Evolutionary conservation across 805 yeast species (phyloP).

Genomic region (Candida namnaoensis): DNA sequence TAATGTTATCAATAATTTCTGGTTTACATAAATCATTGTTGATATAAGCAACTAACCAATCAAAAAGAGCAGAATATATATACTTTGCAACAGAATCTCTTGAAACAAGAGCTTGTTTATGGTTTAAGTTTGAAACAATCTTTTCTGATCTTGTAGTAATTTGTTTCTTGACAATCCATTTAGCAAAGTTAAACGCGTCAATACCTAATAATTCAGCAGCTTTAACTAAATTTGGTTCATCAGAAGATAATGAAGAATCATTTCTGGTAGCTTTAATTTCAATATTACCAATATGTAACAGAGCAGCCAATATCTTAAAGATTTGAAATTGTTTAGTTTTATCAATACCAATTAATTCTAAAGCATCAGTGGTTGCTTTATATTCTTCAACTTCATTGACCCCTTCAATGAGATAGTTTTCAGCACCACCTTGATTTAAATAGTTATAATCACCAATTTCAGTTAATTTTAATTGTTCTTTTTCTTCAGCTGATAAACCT

Average conservation of each 20-base stretch:
- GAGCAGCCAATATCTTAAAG: constrained; percentile 76
- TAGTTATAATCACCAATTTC: constrained; percentile 66
- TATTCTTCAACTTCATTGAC: constrained; percentile 82
- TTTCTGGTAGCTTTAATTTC: constrained; percentile 77
- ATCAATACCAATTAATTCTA: constrained; percentile 68
- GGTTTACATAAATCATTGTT: constrained; percentile 77
- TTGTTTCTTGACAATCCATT: constrained; percentile 91
- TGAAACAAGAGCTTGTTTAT: constrained; percentile 80
- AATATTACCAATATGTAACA: constrained; percentile 89
- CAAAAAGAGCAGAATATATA: constrained; percentile 86
- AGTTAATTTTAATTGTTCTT: constrained; percentile 49
- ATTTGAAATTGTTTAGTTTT: constrained; percentile 52
- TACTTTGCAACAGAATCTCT: constrained; percentile 96
- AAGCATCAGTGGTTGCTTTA: constrained; percentile 64
- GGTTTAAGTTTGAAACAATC: constrained; percentile 74
- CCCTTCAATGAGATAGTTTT: constrained; percentile 52
- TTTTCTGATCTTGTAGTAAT: constrained; percentile 89
- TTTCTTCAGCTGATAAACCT: constrained; percentile 52
- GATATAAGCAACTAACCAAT: constrained; percentile 86
- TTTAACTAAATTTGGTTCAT: constrained; percentile 75
- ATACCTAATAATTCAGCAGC: constrained; percentile 83
- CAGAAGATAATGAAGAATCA: constrained; percentile 73
- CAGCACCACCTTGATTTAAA: constrained; percentile 76
- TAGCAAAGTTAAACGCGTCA: constrained; percentile 64
- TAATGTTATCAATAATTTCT: constrained; percentile 47